phyloP scores from a whole-genome alignment of 176 grass and related monocot genomes.

The Rhynchospora tenuis region DNA sequence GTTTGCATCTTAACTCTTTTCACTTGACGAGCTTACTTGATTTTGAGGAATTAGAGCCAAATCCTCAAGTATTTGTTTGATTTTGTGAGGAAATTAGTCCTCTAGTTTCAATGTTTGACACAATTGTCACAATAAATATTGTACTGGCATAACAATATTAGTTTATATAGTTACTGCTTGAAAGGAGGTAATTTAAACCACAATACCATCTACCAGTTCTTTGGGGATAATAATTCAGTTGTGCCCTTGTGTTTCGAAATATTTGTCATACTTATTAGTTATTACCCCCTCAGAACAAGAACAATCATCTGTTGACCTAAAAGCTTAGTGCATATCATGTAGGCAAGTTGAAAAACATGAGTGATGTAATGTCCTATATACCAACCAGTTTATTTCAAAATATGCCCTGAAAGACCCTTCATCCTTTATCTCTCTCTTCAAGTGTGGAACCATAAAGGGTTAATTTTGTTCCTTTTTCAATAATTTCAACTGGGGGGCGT shows the following conservation, averaged over 20 bases:
- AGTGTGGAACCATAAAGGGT: neutral
- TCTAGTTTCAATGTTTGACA: neutral
- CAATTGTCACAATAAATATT: neutral
- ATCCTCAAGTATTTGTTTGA: too few species aligned
- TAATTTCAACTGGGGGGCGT: neutral
- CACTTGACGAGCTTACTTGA: too few species aligned
- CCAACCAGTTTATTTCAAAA: neutral
- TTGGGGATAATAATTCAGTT: neutral
- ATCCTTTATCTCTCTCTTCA: neutral
- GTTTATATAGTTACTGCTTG: neutral
- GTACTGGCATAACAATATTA: neutral
- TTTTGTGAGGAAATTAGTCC: too few species aligned
- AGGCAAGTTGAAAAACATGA: too few species aligned
- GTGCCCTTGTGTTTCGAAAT: neutral
- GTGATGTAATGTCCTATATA: neutral
- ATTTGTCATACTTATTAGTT: neutral
- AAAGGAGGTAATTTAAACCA: conserved; percentile 50
- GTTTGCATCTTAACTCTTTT: too few species aligned
- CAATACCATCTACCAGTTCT: neutral
- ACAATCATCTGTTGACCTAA: neutral
- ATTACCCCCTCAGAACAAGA: neutral
- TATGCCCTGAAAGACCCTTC: neutral
- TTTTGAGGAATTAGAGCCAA: too few species aligned
- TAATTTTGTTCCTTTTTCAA: neutral
- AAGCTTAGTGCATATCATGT: too few species aligned